Evolutionary conservation across 495 filamentous ascomycete species (phyloP), one percentile per base, ranked within the genome.

Genomic region (Talaromyces thailandensis): DNA sequence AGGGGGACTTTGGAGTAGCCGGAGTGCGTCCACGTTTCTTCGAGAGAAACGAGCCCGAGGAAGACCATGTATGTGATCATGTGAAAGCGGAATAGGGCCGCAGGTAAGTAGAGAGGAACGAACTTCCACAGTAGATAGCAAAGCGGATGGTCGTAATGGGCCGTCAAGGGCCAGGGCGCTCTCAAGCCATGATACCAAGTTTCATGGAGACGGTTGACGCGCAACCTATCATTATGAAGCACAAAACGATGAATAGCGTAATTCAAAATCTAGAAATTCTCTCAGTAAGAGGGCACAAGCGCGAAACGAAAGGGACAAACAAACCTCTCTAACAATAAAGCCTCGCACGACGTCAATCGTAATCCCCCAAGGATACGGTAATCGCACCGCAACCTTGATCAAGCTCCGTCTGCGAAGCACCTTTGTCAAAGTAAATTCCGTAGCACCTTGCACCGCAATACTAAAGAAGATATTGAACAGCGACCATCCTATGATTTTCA

Each of bases 61-160:
- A 90, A 88, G 23, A 92, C 40, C 56, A 92, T 79, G 77, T 86
- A 96, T 1, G 90, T 93, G 58, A 96, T 76, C 56, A 95, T 78
- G 73, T 97, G 93, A 59, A 82, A 86, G 68, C 75, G 87, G 75
- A 83, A 87, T 16, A 80, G 70, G 63, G 78, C 69, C 1, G 88
- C 86, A 8, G 93, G 91, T 3, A 88, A 66, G 71, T 91, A 93
- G 18, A 84, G 80, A 0, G 93, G 93, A 21, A 93, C 40, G 67
- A 90, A 89, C 55, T 80, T 84, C 59, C 78, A 74, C 11, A 95
- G 66, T 1, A 96, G 73, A 64, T 91, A 88, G 4, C 83, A 75
- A n/a, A 88, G 31, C 0, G 92, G 91, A 65, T 96, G 91, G 72
- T 97, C 92, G 69, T 90, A 91, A 68, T 87, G 86, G 45, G 81